Conservation (phyloP, 768 basidiomycete species). For the Paxillus involutus region DNA sequence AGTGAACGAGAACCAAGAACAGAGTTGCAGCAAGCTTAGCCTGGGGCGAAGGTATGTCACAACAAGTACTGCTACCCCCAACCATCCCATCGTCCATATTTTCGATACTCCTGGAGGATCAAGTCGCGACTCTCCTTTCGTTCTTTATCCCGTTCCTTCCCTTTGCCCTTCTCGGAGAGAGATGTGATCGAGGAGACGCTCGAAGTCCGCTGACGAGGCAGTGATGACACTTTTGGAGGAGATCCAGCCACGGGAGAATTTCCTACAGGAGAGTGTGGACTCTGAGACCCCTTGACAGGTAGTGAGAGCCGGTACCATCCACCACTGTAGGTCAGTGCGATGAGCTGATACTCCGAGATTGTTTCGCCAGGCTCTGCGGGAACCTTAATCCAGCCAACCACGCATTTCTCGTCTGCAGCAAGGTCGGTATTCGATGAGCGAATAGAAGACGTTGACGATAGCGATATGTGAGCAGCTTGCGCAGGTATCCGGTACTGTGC, state of each 20-base stretch:
- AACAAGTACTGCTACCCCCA: constrained; percentile 52
- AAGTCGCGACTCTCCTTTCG: constrained; percentile 65
- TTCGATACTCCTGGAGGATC: constrained; percentile 70
- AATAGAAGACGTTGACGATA: constrained; percentile 62
- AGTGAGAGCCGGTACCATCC: constrained; percentile 88
- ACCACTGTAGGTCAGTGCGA: constrained; percentile 86
- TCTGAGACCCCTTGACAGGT: constrained; percentile 35
- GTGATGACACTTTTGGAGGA: constrained; percentile 42
- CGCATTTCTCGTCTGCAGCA: constrained; percentile 81
- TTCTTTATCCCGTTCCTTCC: constrained; percentile 53
- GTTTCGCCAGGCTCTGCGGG: constrained; percentile 35
- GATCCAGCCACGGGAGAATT: constrained; percentile 31
- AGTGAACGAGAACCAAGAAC: not conserved
- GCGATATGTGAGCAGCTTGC: constrained; percentile 78
- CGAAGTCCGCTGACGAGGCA: constrained; percentile 47
- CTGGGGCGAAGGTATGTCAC: not conserved
- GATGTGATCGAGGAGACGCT: constrained; percentile 53
- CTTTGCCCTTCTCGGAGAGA: constrained; percentile 53
- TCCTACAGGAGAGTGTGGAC: constrained; percentile 10
- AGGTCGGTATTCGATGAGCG: constrained; percentile 58
- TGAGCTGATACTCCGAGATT: constrained; percentile 65
- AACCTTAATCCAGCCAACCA: constrained; percentile 81
- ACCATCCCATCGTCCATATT: constrained; percentile 88
- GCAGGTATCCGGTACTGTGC: constrained; percentile 88
- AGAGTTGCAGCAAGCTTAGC: not conserved